A percentile compares a stretch with the other conserved stretches of the same genome.
These are phyloP conservation scores for Hyphodiscus hymeniophilus DNA, from an alignment of 495 filamentous ascomycete species.

Conservation along the genomic window DNA sequence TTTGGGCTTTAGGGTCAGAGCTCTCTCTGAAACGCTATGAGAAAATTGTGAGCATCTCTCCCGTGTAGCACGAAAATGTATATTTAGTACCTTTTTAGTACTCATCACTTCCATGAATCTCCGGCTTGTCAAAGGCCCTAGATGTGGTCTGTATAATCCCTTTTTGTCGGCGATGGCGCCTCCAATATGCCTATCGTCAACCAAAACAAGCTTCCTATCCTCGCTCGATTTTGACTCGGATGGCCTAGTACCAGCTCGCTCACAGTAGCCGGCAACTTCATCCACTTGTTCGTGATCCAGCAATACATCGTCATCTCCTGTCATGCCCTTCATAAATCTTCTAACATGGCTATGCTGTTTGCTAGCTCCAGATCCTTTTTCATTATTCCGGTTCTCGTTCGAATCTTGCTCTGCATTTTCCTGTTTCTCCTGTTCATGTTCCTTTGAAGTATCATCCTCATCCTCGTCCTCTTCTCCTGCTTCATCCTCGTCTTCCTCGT, in stretches of 20 bases:
- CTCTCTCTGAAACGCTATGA: slow-evolving; percentile 1
- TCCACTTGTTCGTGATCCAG: slow-evolving; percentile 3
- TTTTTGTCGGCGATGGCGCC: neutral
- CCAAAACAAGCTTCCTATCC: neutral
- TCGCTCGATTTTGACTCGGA: neutral
- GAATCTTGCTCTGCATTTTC: neutral
- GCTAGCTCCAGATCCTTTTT: neutral
- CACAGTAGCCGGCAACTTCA: slow-evolving; percentile 1
- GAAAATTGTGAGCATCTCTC: slow-evolving; percentile 2
- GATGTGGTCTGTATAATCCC: slow-evolving; percentile 4
- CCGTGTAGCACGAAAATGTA: too few species aligned
- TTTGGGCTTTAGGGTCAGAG: neutral
- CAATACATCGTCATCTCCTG: slow-evolving; percentile 1
- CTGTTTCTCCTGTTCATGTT: slow-evolving; percentile 1
- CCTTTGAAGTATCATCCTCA: neutral
- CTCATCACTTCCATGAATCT: too few species aligned
- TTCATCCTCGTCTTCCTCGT: slow-evolving; percentile 4
- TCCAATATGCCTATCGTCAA: slow-evolving; percentile 1
- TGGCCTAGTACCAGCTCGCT: neutral
- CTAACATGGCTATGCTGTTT: neutral
- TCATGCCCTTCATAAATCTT: neutral
- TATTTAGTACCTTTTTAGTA: too few species aligned
- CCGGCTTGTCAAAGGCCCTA: slow-evolving; percentile 9
- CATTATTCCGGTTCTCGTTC: neutral
- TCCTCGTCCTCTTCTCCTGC: neutral